Conservation (phyloP, 2,329 filamentous ascomycete species). For the Aspergillus chevalieri region DNA sequence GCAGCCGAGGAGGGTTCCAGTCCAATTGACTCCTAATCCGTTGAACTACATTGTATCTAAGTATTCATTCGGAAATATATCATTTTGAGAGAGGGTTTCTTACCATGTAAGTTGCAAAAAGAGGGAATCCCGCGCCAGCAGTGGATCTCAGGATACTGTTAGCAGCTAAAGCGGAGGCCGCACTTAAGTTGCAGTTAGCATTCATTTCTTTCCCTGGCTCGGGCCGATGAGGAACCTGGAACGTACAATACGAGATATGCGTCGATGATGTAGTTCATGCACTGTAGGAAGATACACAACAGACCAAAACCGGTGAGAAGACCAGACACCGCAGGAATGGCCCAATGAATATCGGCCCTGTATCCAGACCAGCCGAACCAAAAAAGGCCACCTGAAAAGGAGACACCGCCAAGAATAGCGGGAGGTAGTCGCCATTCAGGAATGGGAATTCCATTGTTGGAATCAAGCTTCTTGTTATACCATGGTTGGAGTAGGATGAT, state of each 20-base stretch:
- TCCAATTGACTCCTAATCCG: slow-evolving; percentile 26
- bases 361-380: slow-evolving; percentile 72
- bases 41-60: slow-evolving; percentile 34
- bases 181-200: slow-evolving; percentile 21
- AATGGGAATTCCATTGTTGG: slow-evolving; percentile 55
- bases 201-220: neutral
- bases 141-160: slow-evolving; percentile 44
- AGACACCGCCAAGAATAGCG: slow-evolving; percentile 46
- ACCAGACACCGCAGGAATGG: slow-evolving; percentile 37
- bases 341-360: slow-evolving; percentile 35
- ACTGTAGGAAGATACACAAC: slow-evolving; percentile 51
- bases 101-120: slow-evolving; percentile 31
- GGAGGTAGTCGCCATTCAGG: slow-evolving; percentile 53
- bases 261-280: slow-evolving; percentile 56
- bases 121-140: slow-evolving; percentile 30
- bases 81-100: neutral
- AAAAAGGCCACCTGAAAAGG: slow-evolving; percentile 59
- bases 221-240: neutral
- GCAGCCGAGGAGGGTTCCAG: slow-evolving; percentile 24
- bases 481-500: slow-evolving; percentile 60
- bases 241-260: slow-evolving; percentile 49
- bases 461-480: slow-evolving; percentile 63
- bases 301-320: slow-evolving; percentile 53
- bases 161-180: slow-evolving; percentile 43
- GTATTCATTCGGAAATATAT: neutral